These are phyloP conservation scores for Spongospora subterranea DNA, from an alignment of 208 protist species.

Conservation along the genomic window DNA sequence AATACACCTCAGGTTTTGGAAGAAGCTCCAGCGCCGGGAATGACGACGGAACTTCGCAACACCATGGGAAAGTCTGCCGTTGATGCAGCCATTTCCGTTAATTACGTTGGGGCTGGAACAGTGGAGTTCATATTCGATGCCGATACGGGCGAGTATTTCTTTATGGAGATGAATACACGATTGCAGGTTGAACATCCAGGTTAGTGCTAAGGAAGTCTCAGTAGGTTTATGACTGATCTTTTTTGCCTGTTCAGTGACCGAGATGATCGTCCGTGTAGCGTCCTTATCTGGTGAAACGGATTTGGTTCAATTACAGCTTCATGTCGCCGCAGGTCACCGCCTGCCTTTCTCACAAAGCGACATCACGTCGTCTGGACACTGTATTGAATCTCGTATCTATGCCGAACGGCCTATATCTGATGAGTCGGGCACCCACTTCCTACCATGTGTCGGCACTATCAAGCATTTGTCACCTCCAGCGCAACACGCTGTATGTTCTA, in stretches of 20 bases:
- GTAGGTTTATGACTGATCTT: background rate
- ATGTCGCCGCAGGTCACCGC: constrained; percentile 78
- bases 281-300: background rate
- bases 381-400: constrained; percentile 64
- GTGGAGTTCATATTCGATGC: constrained; percentile 96
- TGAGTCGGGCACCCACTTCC: background rate
- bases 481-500: background rate
- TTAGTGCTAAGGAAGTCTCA: background rate
- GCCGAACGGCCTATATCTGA: background rate
- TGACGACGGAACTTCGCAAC: constrained; percentile 51
- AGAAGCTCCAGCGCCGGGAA: constrained; percentile 66
- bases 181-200: constrained; percentile 34
- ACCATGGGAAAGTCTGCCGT: constrained; percentile 58
- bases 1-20: constrained; percentile 66
- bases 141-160: constrained; percentile 87
- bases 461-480: constrained; percentile 1
- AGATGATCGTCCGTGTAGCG: constrained; percentile 7
- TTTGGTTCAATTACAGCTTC: constrained; percentile 84
- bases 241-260: background rate
- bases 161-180: constrained; percentile 99
- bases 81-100: constrained; percentile 67
- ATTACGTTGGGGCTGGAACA: constrained; percentile 80
- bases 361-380: constrained; percentile 65
- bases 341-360: constrained; percentile 73
- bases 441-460: constrained; percentile 29